Base-by-base conservation (phyloP, 164 flowering plant species). In the Protea cynaroides region DNA sequence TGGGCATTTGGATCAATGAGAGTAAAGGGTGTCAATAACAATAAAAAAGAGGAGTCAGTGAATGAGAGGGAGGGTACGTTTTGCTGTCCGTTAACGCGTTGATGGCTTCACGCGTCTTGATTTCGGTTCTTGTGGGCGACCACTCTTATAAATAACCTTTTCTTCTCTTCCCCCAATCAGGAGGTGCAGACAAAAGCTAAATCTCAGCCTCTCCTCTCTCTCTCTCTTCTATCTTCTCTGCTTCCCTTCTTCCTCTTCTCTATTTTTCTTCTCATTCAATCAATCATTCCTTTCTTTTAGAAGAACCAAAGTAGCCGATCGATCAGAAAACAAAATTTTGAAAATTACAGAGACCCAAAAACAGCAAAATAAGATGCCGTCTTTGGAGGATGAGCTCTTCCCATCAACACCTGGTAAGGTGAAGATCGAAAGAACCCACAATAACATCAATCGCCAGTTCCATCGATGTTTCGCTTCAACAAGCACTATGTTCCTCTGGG, bases 391-490 rank as follows among this genome's bases (percentile, higher is more conserved):
- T 9, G 88, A 84, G 52, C 69, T 76, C 46, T 79, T 77, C 58
- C 83, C 80, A 7, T 77, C 83, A 1, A 79, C 83, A 13, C 83
- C 83, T n/a, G 90, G 94, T 71, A 29, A 29, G 34, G 34, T 29
- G 34, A 88, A 88, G 78, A 81, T 79, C 60, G 85, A 81, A 21
- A 62, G 84, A 23, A 29, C 44, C 24, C 60, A 75, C 72, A 53
- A 36, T n/a, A n/a, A n/a, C 37, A 63, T 72, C 34, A 72, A 81
- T 71, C 86, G 94, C 3, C 88, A 82, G 51, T 70, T 86, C 76
- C 72, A 82, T 65, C 74, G 87, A 0, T 84, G 86, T 25, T 86
- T 86, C 80, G 72, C 85, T 12, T 86, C 90, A 38, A 86, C 89
- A 1, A 76, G 75, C 69, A 83, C 89, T 15, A 75, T 86, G 84